phyloP scores from a whole-genome alignment of 2,329 filamentous ascomycete genomes.

The Seiridium cupressi region DNA sequence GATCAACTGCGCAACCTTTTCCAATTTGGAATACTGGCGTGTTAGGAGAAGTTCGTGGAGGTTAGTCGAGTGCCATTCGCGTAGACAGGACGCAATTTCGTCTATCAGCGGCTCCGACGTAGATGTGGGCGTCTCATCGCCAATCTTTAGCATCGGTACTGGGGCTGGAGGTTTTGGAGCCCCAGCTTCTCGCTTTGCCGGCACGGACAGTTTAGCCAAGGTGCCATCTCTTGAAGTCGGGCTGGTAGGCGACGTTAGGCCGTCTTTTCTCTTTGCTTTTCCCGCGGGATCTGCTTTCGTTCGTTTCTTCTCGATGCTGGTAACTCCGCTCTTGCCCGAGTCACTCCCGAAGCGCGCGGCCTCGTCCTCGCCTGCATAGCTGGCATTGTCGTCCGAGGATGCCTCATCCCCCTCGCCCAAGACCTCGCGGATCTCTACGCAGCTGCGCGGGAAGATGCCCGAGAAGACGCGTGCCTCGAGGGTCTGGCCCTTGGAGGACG shows the following conservation, averaged over 20 bases:
- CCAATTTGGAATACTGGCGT: conserved; percentile 76
- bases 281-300: conserved; percentile 19
- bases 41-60: conserved; percentile 86
- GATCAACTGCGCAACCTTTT: conserved; percentile 78
- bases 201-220: conserved; percentile 35
- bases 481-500: conserved; percentile 86
- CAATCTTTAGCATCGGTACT: conserved; percentile 95
- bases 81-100: conserved; percentile 92
- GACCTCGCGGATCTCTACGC: conserved; percentile 91
- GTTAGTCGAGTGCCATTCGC: conserved; percentile 98
- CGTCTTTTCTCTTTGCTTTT: background rate
- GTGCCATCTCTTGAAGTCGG: background rate
- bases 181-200: conserved; percentile 57
- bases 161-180: conserved; percentile 81
- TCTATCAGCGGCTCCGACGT: conserved; percentile 88
- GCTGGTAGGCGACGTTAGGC: background rate
- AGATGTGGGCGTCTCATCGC: conserved; percentile 92
- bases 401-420: conserved; percentile 69
- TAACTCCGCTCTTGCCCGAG: conserved; percentile 54
- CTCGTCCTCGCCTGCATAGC: conserved; percentile 25
- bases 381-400: conserved; percentile 37
- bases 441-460: conserved; percentile 94
- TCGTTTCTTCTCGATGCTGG: conserved; percentile 33
- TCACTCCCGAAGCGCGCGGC: conserved; percentile 40
- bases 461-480: conserved; percentile 95